A percentile compares a stretch with the other conserved stretches of the same genome.
Conservation (phyloP, 441 rosid species). For the Erodium moschatum region DNA sequence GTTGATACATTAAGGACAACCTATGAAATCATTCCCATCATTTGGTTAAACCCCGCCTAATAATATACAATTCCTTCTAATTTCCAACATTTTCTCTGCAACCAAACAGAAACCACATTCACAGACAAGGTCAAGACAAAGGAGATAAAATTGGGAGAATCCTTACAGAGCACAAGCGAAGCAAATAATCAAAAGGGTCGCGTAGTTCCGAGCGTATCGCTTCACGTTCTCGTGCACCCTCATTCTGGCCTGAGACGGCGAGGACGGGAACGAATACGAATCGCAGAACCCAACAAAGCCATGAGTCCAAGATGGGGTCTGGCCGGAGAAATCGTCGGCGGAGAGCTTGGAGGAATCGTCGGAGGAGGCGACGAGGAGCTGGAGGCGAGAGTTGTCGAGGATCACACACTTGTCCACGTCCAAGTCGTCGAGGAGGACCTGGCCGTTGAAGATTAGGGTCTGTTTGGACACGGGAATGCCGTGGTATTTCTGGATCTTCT, state of each 20-base stretch:
- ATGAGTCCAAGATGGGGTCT: constrained; percentile 76
- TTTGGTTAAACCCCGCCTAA: background rate
- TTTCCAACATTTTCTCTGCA: background rate
- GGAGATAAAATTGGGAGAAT: constrained; percentile 8
- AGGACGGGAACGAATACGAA: constrained; percentile 69
- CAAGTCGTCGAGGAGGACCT: constrained; percentile 50
- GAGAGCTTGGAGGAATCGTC: constrained; percentile 84
- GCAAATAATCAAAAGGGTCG: constrained; percentile 61
- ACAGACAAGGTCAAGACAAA: background rate
- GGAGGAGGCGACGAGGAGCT: constrained; percentile 43
- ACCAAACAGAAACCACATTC: constrained; percentile 1
- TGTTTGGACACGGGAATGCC: constrained; percentile 47
- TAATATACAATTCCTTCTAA: background rate
- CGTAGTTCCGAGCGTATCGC: constrained; percentile 68
- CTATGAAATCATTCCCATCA: background rate
- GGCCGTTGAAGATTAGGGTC: constrained; percentile 54
- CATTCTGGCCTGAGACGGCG: constrained; percentile 51
- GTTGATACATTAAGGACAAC: background rate
- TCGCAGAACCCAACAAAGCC: constrained; percentile 53
- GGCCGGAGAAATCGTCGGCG: constrained; percentile 56
- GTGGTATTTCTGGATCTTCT: constrained; percentile 56
- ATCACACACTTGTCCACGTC: constrained; percentile 49
- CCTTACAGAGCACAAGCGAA: constrained; percentile 74
- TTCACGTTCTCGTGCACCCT: constrained; percentile 78
- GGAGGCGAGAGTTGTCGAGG: constrained; percentile 52